Conservation (phyloP, 306 rosid genomes). For the Castanopsis chinensis region DNA sequence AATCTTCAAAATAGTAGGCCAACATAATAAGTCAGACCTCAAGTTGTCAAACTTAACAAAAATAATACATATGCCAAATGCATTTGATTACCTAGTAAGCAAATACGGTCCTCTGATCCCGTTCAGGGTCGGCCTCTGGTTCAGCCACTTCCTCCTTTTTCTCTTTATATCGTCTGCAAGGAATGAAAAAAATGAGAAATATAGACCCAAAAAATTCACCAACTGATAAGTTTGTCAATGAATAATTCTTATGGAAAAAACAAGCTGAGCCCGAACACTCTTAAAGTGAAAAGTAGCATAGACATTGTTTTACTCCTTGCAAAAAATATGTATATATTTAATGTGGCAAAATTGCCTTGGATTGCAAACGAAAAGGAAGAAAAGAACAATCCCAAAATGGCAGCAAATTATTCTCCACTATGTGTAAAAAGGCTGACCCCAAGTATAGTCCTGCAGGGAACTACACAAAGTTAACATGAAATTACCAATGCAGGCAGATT, state of each 20-base stretch:
- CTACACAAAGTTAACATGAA: constrained; percentile 47
- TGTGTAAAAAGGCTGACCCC: constrained; percentile 36
- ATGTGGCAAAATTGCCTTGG: constrained; percentile 17
- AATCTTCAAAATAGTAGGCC: constrained; percentile 46
- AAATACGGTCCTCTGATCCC: constrained; percentile 98
- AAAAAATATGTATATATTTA: constrained; percentile 26
- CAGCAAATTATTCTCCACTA: constrained; percentile 34
- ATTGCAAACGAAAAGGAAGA: background rate
- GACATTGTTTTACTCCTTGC: constrained; percentile 21
- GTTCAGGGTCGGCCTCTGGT: constrained; percentile 91
- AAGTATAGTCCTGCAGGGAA: constrained; percentile 55
- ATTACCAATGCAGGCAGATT: constrained; percentile 28
- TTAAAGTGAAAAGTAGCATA: constrained; percentile 18
- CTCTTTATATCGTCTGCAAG: constrained; percentile 70
- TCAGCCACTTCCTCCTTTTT: constrained; percentile 83
- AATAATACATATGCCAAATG: constrained; percentile 1
- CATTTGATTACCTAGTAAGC: constrained; percentile 79
- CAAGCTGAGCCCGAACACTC: constrained; percentile 11
- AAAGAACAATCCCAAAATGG: constrained; percentile 16
- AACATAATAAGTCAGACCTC: constrained; percentile 25
- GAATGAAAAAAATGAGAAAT: constrained; percentile 31
- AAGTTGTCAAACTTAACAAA: constrained; percentile 2
- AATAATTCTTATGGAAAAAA: constrained; percentile 21
- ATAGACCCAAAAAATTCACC: constrained; percentile 20
- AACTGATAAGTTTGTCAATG: constrained; percentile 3